These are phyloP conservation scores for Zygnema cylindricum DNA, from an alignment of 139 green algal species.

Conservation along the genomic window DNA sequence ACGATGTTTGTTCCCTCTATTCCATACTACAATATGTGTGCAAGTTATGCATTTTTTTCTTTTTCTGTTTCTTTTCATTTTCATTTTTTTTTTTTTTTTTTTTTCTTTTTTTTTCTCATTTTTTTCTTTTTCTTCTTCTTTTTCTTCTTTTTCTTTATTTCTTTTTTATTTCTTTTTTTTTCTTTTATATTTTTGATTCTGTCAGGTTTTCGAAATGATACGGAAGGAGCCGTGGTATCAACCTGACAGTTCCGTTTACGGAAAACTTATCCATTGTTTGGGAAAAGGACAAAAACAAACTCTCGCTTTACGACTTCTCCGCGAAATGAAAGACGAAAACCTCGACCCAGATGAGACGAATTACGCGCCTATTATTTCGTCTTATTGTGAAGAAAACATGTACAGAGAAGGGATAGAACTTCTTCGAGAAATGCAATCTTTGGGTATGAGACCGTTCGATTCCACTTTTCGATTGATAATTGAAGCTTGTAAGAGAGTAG, in stretches of 20 bases:
- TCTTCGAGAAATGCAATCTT: neutral
- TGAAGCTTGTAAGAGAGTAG: neutral
- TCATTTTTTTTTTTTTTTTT: neutral
- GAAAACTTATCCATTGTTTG: neutral
- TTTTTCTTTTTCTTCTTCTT: neutral
- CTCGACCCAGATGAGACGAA: neutral
- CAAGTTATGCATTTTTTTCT: no score
- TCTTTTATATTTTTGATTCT: neutral
- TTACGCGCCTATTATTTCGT: neutral
- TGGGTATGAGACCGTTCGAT: neutral
- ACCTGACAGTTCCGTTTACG: neutral
- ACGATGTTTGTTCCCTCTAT: no score
- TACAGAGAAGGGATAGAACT: neutral
- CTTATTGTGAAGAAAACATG: neutral
- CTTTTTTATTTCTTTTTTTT: neutral
- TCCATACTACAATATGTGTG: no score
- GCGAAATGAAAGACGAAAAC: neutral
- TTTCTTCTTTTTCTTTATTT: neutral
- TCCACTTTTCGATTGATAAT: neutral
- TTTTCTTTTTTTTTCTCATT: neutral
- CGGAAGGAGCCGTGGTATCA: neutral
- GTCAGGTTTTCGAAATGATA: neutral
- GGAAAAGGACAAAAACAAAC: neutral
- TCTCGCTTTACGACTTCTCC: neutral
- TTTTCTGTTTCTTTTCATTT: neutral